Conservation (phyloP, 2,329 filamentous ascomycete genomes). For the Epichloe baconii region DNA sequence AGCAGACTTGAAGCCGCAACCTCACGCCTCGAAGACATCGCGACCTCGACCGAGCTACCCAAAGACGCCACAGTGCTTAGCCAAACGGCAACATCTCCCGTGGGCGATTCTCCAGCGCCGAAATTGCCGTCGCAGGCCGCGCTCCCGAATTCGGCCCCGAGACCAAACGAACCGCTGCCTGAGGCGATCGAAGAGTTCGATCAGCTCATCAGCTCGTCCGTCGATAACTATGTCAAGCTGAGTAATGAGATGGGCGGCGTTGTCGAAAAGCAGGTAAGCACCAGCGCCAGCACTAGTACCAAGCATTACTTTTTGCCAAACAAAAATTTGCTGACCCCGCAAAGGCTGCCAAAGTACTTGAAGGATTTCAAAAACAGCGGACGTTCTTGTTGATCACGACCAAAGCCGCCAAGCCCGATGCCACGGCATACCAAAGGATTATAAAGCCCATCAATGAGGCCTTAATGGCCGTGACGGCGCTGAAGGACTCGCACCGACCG, state of each 20-base stretch:
- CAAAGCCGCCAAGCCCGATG: constrained; percentile 83
- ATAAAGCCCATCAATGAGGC: constrained; percentile 78
- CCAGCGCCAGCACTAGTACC: neutral
- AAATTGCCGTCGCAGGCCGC: constrained; percentile 28
- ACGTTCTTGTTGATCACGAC: constrained; percentile 79
- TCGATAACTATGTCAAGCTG: constrained; percentile 65
- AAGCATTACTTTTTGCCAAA: constrained; percentile 52
- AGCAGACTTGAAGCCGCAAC: constrained; percentile 90
- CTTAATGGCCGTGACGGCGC: constrained; percentile 63
- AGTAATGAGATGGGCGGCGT: constrained; percentile 67
- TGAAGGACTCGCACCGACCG: constrained; percentile 70
- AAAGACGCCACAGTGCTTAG: constrained; percentile 35
- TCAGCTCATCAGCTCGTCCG: constrained; percentile 55
- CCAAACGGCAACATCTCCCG: constrained; percentile 21
- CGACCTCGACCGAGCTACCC: constrained; percentile 55
- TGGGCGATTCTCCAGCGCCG: constrained; percentile 19
- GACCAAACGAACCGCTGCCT: constrained; percentile 47
- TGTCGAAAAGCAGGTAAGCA: constrained; percentile 63
- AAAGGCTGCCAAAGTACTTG: constrained; percentile 38
- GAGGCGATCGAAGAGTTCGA: constrained; percentile 83
- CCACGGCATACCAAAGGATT: constrained; percentile 56
- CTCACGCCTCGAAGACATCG: constrained; percentile 90
- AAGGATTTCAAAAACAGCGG: constrained; percentile 71
- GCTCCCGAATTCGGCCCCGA: constrained; percentile 3
- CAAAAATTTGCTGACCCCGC: constrained; percentile 37